Conservation (phyloP, 352 stramenopile genomes). For the Lagenidium sp. region DNA sequence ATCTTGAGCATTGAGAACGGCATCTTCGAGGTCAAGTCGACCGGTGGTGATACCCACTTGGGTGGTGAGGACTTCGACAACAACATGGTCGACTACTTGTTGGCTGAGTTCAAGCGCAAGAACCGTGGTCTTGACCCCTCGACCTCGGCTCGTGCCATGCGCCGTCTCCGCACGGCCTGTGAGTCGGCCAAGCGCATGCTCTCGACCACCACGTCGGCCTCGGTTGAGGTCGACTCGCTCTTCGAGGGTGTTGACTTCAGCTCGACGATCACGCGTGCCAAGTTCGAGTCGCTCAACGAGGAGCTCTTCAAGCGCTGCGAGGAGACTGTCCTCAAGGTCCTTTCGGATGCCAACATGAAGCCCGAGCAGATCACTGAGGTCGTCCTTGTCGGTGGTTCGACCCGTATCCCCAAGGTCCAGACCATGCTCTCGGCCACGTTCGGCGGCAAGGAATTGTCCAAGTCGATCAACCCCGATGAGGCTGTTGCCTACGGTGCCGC, state of each 20-base stretch:
- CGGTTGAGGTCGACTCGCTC: slow-evolving; percentile 90
- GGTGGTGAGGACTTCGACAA: slow-evolving; percentile 95
- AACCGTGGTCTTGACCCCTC: slow-evolving; percentile 86
- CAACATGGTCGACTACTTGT: slow-evolving; percentile 92
- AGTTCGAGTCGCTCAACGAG: slow-evolving; percentile 81
- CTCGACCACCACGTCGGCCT: slow-evolving; percentile 78
- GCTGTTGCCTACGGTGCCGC: slow-evolving; percentile 52
- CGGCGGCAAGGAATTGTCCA: slow-evolving; percentile 25
- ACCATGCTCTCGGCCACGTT: slow-evolving; percentile 21
- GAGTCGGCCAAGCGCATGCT: slow-evolving; percentile 96
- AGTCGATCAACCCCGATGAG: slow-evolving; percentile 53
- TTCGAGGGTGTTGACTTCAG: slow-evolving; percentile 92
- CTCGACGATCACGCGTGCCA: slow-evolving; percentile 81
- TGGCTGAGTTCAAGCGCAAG: slow-evolving; percentile 94
- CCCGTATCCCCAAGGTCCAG: slow-evolving; percentile 34
- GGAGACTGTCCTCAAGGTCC: slow-evolving; percentile 45
- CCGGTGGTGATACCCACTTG: slow-evolving; percentile 92
- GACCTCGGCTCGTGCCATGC: slow-evolving; percentile 87
- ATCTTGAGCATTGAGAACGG: slow-evolving; percentile 94
- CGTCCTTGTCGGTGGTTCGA: slow-evolving; percentile 30
- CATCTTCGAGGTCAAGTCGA: slow-evolving; percentile 97
- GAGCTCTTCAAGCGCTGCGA: slow-evolving; percentile 59
- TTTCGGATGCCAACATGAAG: slow-evolving; percentile 33
- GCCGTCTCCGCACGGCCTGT: slow-evolving; percentile 94
- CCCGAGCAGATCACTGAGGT: slow-evolving; percentile 24